Evolutionary conservation across 768 basidiomycete genomes (phyloP).

Genomic region (Phlebiopsis gigantea): DNA sequence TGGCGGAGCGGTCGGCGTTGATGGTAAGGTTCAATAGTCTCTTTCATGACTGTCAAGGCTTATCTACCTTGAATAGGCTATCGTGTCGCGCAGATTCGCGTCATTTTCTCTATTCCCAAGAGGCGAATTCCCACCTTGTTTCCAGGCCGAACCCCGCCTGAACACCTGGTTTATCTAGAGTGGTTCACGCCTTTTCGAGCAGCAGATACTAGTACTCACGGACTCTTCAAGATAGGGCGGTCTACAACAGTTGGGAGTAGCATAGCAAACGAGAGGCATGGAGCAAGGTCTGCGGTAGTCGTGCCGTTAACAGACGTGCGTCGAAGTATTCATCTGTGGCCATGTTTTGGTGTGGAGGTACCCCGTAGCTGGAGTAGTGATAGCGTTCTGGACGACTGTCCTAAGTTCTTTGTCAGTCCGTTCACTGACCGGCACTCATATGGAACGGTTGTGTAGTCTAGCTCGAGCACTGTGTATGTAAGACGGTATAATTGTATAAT

Average conservation of each 20-base stretch:
- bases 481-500: neutral
- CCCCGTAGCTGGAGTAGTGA: too few species aligned
- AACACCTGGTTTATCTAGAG: slow-evolving; percentile 26
- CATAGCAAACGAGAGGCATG: too few species aligned
- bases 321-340: too few species aligned
- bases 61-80: slow-evolving; percentile 17
- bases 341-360: too few species aligned
- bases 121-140: neutral
- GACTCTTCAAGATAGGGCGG: too few species aligned
- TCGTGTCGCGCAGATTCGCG: slow-evolving; percentile 24
- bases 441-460: neutral
- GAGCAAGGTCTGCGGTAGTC: too few species aligned
- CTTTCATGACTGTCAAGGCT: too few species aligned
- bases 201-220: too few species aligned
- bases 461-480: too few species aligned
- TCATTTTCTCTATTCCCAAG: slow-evolving; percentile 22
- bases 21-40: neutral
- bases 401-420: slow-evolving; percentile 3
- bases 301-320: too few species aligned
- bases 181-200: slow-evolving; percentile 24
- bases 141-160: slow-evolving; percentile 1
- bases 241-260: too few species aligned
- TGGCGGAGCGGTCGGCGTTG: neutral
- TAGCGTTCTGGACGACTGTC: slow-evolving; percentile 1
- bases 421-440: slow-evolving; percentile 6